Conservation (phyloP, 2,329 filamentous ascomycete species). For the Westerdykella sp. region DNA sequence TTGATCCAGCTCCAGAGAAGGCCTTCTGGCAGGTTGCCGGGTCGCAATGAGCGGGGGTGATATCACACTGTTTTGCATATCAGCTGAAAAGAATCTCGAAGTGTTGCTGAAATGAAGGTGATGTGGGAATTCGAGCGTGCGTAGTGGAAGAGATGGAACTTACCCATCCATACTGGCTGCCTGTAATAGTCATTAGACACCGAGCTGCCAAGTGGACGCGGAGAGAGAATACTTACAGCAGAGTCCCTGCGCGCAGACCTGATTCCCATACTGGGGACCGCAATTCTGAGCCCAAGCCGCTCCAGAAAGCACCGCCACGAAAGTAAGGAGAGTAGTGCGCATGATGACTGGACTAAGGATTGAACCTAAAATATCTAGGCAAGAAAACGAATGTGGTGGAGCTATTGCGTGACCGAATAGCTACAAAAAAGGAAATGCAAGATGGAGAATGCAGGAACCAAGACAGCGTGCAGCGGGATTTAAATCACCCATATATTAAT, state of each 20-base stretch:
- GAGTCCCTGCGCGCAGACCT: conserved; percentile 27
- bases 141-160: background rate
- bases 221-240: conserved; percentile 27
- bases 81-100: background rate
- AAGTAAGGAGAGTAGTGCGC: conserved; percentile 20
- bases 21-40: conserved; percentile 26
- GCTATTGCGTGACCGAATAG: too few species aligned
- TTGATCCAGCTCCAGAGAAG: conserved; percentile 31
- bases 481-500: too few species aligned
- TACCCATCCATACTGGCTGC: conserved; percentile 33
- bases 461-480: too few species aligned
- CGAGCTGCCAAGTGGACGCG: background rate
- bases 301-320: conserved; percentile 21
- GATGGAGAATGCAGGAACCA: too few species aligned
- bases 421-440: too few species aligned
- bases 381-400: too few species aligned
- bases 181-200: conserved; percentile 9
- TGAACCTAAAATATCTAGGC: too few species aligned
- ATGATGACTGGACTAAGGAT: conserved; percentile 20
- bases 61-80: conserved; percentile 26
- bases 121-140: background rate
- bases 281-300: conserved; percentile 27
- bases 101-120: background rate
- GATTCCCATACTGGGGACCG: conserved; percentile 29
- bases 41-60: conserved; percentile 31